Evolutionary conservation across 2,329 filamentous ascomycete genomes (phyloP).

Genomic region (Ramichloridium luteum): DNA sequence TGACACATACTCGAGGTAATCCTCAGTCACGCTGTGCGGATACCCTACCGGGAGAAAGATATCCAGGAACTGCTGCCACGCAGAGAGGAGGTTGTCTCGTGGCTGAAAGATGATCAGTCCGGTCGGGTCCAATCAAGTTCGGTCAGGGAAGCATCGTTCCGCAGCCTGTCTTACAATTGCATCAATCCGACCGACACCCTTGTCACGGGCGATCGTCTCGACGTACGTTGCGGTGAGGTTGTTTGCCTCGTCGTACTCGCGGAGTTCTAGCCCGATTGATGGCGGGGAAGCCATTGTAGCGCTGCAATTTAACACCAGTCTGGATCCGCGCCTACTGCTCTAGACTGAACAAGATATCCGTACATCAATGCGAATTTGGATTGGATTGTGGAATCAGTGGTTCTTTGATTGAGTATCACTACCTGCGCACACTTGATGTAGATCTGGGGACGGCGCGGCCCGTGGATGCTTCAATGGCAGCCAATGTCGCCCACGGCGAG

Average conservation of each 20-base stretch:
- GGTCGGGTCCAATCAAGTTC: slow-evolving; percentile 5
- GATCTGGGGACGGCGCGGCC: too few species aligned
- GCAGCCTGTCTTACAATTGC: slow-evolving; percentile 27
- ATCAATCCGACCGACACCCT: slow-evolving; percentile 31
- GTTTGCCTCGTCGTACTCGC: slow-evolving; percentile 40
- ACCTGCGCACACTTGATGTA: too few species aligned
- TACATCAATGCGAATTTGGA: too few species aligned
- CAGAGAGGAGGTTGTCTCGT: slow-evolving; percentile 13
- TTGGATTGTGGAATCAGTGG: too few species aligned
- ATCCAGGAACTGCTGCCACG: slow-evolving; percentile 41
- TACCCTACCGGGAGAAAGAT: slow-evolving; percentile 82
- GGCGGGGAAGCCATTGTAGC: not conserved
- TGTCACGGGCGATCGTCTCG: slow-evolving; percentile 24
- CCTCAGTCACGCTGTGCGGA: slow-evolving; percentile 70
- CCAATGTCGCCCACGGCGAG: too few species aligned
- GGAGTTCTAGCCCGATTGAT: slow-evolving; percentile 13
- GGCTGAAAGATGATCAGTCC: slow-evolving; percentile 6
- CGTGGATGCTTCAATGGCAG: too few species aligned
- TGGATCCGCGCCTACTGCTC: too few species aligned
- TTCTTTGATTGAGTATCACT: too few species aligned
- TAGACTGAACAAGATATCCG: too few species aligned
- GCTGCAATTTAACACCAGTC: too few species aligned
- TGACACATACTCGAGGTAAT: slow-evolving; percentile 62
- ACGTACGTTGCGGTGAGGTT: slow-evolving; percentile 39
- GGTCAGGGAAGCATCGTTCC: too few species aligned